A percentile compares a stretch with the other conserved stretches of the same genome.
Conservation (phyloP, 257 asterid species). For the Solanum virginianum region DNA sequence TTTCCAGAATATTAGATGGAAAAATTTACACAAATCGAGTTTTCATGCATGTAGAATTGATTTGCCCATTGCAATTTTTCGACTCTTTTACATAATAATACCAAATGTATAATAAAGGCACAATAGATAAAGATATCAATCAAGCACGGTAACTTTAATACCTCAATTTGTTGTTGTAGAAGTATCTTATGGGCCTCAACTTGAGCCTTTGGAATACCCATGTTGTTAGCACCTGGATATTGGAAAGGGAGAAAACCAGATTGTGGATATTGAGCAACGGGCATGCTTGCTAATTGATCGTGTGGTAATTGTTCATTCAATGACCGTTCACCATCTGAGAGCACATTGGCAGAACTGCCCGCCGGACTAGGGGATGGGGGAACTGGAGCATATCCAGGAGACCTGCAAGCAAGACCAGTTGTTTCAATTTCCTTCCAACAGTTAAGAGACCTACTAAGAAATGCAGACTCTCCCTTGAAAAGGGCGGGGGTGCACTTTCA, state of each 20-base stretch:
- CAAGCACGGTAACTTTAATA: conserved; percentile 12
- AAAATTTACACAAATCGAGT: not conserved
- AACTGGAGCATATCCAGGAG: conserved; percentile 24
- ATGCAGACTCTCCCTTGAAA: not conserved
- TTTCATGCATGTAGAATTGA: not conserved
- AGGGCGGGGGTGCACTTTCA: not conserved
- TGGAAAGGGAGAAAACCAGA: conserved; percentile 8
- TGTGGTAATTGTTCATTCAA: conserved; percentile 21
- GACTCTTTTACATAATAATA: not conserved
- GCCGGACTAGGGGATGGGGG: conserved; percentile 24
- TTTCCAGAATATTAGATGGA: not conserved
- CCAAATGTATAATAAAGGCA: not conserved
- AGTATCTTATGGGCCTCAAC: conserved; percentile 41
- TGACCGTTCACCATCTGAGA: conserved; percentile 16
- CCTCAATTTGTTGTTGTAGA: conserved; percentile 74
- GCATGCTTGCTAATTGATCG: conserved; percentile 13
- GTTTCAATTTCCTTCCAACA: not conserved
- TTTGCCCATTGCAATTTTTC: not conserved
- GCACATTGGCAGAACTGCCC: conserved; percentile 9
- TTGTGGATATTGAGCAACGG: conserved; percentile 21
- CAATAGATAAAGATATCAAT: not conserved
- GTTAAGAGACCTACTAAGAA: not conserved
- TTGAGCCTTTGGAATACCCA: conserved; percentile 19
- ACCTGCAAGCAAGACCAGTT: conserved; percentile 18
- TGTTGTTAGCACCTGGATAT: conserved; percentile 9